Evolutionary conservation across 2,329 filamentous ascomycete species (phyloP), one percentile per base, ranked within the genome.

Genomic region (Thermomyces lanuginosus): DNA sequence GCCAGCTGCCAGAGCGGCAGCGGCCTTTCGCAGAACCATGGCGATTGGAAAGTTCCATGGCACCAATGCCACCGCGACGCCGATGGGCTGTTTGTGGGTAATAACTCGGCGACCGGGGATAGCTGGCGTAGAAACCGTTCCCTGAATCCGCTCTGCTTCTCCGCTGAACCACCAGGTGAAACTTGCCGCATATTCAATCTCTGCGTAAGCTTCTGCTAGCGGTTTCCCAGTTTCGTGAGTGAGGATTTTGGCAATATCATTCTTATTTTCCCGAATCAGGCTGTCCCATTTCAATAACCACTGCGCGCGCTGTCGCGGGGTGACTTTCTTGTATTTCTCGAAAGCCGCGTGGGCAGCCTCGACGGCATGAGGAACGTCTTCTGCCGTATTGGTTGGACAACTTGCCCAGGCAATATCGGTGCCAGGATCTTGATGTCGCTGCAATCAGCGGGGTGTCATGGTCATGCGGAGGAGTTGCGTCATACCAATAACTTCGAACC

Each of bases 211-310:
- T 45, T 84, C 78, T 16, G 76, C 69, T 15, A 78, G 45, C 1
- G 82, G 79, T 60, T 92, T 92, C 37, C 82, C 82, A 39, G 91
- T 91, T 60, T 92, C 82, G 72, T 76, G 80, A 20, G 81, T 89
- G 44, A 92, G 83, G 35, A 92, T 63, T 34, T 64, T 80, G 5
- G 80, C 78, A 16, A 92, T 61, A 46, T 92, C 82, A 16, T 84
- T 79, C 24, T 69, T 63, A 42, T 91, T 83, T 34, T 76, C 76
- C 16, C 76, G 51, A 62, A 89, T 72, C 38, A 86, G 60, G 38
- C 86, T 73, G 53, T 81, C 81, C 81, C 80, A 91, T 48, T 70
- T 75, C 29, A 78, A 66, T 37, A 92, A 61, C 45, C 86, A 58
- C 51, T 71, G 72, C 27, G 78, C 65, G 32, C 79, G 69, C 57